Percentiles rank a stretch among this genome's conserved stretches.
Evolutionary conservation across 345 rosid genomes (phyloP).

Genomic region (Diplotaxis tenuifolia): DNA sequence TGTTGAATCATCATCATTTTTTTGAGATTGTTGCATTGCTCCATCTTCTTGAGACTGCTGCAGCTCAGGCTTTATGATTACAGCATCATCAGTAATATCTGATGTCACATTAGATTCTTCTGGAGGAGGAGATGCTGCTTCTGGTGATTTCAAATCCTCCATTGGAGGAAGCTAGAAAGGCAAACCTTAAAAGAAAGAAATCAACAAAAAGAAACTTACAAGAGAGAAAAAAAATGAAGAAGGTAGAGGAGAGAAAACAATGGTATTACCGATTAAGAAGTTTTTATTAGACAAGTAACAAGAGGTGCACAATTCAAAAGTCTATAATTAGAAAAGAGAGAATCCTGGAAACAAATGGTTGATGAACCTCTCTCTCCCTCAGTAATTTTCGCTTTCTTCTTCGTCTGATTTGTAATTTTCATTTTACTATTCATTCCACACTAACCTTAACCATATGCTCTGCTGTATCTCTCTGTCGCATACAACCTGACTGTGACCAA

Average conservation of each 20-base stretch:
- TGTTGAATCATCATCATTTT: slow-evolving; percentile 8
- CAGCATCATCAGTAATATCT: slow-evolving; percentile 19
- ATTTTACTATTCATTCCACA: neutral
- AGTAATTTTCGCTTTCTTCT: slow-evolving; percentile 11
- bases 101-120: neutral
- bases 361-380: slow-evolving; percentile 18
- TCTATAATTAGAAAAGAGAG: slow-evolving; percentile 21
- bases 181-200: neutral
- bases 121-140: neutral
- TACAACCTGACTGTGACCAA: neutral
- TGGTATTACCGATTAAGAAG: slow-evolving; percentile 11
- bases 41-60: slow-evolving; percentile 23
- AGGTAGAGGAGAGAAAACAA: neutral
- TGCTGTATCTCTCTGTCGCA: neutral
- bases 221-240: slow-evolving; percentile 14
- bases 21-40: slow-evolving; percentile 17
- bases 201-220: slow-evolving; percentile 2
- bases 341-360: slow-evolving; percentile 6
- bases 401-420: neutral
- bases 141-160: neutral
- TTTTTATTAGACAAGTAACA: slow-evolving; percentile 15
- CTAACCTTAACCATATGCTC: neutral
- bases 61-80: slow-evolving; percentile 11
- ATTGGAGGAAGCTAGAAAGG: neutral
- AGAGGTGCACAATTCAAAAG: slow-evolving; percentile 27